Evolutionary conservation across 1,139 yeast species (phyloP).

Genomic region (Hansenula anomala): DNA sequence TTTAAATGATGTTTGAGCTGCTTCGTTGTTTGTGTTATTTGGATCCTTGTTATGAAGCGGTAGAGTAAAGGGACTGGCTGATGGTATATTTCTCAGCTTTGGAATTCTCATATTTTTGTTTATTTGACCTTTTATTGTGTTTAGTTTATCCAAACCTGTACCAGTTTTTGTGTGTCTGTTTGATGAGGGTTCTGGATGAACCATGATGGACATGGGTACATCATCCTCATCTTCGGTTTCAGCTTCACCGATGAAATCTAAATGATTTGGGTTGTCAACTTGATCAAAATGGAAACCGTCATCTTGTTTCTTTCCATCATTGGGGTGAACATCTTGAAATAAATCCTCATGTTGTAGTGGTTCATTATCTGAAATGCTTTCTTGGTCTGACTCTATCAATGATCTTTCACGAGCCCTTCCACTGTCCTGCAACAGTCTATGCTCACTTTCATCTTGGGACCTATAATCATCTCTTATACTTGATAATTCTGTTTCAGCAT

Average conservation of each 20-base stretch:
- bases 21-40: not conserved
- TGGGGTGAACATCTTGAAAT: constrained; percentile 9
- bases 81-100: not conserved
- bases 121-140: not conserved
- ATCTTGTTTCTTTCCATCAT: too few species aligned
- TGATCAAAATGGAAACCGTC: not conserved
- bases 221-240: constrained; percentile 15
- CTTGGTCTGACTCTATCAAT: constrained; percentile 20
- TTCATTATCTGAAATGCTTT: constrained; percentile 6
- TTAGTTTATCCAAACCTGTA: not conserved
- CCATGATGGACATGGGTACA: constrained; percentile 25
- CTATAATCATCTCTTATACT: constrained; percentile 8
- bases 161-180: not conserved
- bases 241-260: constrained; percentile 5
- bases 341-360: constrained; percentile 2
- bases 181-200: constrained; percentile 13
- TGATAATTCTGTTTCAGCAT: constrained; percentile 15
- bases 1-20: constrained; percentile 5
- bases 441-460: constrained; percentile 9
- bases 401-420: constrained; percentile 11
- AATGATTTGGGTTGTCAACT: constrained; percentile 5
- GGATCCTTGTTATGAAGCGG: not conserved
- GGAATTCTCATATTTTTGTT: not conserved
- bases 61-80: not conserved
- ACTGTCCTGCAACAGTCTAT: not conserved